A percentile compares a stretch with the other conserved stretches of the same genome.
Evolutionary conservation across 2,329 filamentous ascomycete genomes (phyloP).

Genomic region (Xylaria hypoxylon): DNA sequence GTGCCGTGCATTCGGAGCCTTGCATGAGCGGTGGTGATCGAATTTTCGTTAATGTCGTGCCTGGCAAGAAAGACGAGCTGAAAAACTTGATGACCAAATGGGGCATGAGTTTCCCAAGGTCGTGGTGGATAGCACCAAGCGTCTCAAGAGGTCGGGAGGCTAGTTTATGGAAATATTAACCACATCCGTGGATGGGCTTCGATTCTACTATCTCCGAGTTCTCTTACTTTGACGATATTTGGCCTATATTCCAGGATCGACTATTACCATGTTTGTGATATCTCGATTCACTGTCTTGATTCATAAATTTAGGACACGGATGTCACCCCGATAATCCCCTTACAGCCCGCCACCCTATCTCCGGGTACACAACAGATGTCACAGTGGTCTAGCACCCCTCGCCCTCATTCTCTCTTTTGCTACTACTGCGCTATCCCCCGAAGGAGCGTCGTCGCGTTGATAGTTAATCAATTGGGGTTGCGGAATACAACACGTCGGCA

Average conservation of each 20-base stretch:
- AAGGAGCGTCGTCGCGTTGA: no score
- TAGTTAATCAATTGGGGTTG: no score
- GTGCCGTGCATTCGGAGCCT: conserved; percentile 59
- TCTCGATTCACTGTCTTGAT: background rate
- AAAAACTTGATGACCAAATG: conserved; percentile 49
- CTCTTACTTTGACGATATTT: background rate
- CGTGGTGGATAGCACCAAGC: conserved; percentile 50
- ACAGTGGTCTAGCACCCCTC: background rate
- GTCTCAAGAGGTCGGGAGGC: conserved; percentile 26
- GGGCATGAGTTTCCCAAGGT: conserved; percentile 55
- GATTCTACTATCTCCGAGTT: background rate
- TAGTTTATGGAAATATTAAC: conserved; percentile 25
- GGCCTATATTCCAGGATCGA: no score
- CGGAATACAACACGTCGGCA: no score
- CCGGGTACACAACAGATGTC: background rate
- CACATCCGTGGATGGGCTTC: background rate
- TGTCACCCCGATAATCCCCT: background rate
- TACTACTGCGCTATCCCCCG: background rate
- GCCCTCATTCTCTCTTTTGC: background rate
- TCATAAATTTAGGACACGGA: background rate
- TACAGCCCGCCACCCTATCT: background rate
- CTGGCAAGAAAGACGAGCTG: conserved; percentile 53
- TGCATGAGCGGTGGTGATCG: conserved; percentile 50
- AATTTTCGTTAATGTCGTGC: conserved; percentile 56
- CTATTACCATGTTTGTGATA: background rate